These are phyloP conservation scores for Alternaria sp. DNA, from an alignment of 2,329 filamentous ascomycete genomes.

Conservation along the genomic window DNA sequence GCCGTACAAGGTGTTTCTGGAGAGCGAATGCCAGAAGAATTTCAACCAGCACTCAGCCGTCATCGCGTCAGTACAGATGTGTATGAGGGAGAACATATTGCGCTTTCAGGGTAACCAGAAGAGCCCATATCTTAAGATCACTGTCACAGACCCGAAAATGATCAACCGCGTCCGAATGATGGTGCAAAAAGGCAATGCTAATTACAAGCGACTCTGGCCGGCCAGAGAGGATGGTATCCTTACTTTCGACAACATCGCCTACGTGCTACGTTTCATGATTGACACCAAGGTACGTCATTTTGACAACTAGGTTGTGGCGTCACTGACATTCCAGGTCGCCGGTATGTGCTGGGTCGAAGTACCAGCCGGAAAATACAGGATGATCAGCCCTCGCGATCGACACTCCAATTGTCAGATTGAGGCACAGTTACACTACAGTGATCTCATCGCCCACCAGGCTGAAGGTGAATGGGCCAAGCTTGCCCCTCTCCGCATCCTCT, in stretches of 20 bases:
- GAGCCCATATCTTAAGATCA: slow-evolving; percentile 92
- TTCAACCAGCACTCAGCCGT: slow-evolving; percentile 69
- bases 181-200: slow-evolving; percentile 79
- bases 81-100: slow-evolving; percentile 89
- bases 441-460: slow-evolving; percentile 86
- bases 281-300: slow-evolving; percentile 70
- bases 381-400: slow-evolving; percentile 71
- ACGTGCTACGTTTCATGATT: slow-evolving; percentile 96
- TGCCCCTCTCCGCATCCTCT: slow-evolving; percentile 90
- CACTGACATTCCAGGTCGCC: slow-evolving; percentile 61
- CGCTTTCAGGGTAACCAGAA: slow-evolving; percentile 94
- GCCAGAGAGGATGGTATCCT: slow-evolving; percentile 71
- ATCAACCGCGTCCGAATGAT: slow-evolving; percentile 78
- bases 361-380: slow-evolving; percentile 74
- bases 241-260: slow-evolving; percentile 96
- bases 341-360: slow-evolving; percentile 99
- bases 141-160: slow-evolving; percentile 86
- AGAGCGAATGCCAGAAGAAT: slow-evolving; percentile 72
- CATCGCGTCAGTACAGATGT: slow-evolving; percentile 83
- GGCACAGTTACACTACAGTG: slow-evolving; percentile 80
- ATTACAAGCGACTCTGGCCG: slow-evolving; percentile 91
- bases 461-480: slow-evolving; percentile 98
- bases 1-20: slow-evolving; percentile 80
- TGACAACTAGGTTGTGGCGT: background rate
- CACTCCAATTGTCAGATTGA: slow-evolving; percentile 98